Evolutionary conservation across 2,329 filamentous ascomycete genomes (phyloP), one percentile per base, ranked within the genome.

Genomic region (Fusarium sp.): DNA sequence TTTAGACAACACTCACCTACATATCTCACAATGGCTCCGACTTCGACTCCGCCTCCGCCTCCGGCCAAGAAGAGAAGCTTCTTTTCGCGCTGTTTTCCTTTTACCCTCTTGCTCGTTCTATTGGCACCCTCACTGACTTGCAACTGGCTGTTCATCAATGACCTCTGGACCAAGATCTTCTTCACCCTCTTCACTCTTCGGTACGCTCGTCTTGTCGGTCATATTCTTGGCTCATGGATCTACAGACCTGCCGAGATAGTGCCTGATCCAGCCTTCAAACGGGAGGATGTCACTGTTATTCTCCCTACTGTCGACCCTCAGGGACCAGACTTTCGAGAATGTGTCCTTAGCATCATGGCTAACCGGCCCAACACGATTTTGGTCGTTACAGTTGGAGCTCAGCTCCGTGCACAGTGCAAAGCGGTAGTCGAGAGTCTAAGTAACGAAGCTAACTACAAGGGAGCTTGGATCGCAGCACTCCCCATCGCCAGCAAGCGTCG

Each of bases 241-340:
- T 89, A 88, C 70, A 74, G 74, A 0, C 82, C 87, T 6, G 74
- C 80, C 0, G 72, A 78, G 0, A 67, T 81, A 0, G 76, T 71
- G 0, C 30, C 20, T 0, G 74, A 79, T 4, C 84, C 86, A 0
- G 75, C 59, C 0, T 83, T 84, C 69, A 74, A 69, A 7, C 73
- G 77, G 4, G 60, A 67, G 2, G 85, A 90, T 40, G 85, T 86
- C 59, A 88, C 87, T 0, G 85, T 90, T 22, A 81, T 90, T 54
- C 76, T 90, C 3, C 87, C 88, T 0, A 90, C 88, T 0, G 81
- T 89, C 4, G 84, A 87, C 14, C 86, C 87, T 0, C 59, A 74
- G 1, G 83, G 83, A 12, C 59, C 52, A 0, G 81, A 83, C 20
- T 88, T 90, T 63, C 54, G 69, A 0, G 81, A 82, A 15, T 87